phyloP scores from a whole-genome alignment of 441 rosid genomes.

The Corymbia citriodora region DNA sequence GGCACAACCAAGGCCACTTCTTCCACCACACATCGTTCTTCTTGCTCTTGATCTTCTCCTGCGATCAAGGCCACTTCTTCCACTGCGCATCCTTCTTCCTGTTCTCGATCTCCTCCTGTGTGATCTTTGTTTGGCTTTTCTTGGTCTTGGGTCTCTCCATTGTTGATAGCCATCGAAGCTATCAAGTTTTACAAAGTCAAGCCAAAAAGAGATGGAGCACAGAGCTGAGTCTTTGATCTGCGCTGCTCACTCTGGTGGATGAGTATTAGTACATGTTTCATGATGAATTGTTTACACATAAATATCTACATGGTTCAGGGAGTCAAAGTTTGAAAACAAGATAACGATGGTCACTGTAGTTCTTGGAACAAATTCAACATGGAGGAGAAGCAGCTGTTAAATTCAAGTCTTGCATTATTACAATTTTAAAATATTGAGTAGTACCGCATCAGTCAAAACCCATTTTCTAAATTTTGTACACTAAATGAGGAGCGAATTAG shows the following conservation, averaged over 20 bases:
- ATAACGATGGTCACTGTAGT: background rate
- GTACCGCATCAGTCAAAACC: background rate
- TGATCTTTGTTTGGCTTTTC: constrained; percentile 18
- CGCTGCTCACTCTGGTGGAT: background rate
- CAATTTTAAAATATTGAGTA: background rate
- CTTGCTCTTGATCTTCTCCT: background rate
- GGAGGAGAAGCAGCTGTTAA: background rate
- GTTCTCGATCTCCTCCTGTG: background rate
- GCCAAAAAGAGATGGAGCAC: background rate
- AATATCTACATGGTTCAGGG: background rate
- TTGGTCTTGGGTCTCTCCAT: constrained; percentile 18
- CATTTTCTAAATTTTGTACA: background rate
- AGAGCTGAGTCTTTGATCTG: background rate
- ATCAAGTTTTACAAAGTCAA: background rate
- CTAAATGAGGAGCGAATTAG: background rate
- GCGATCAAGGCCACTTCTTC: background rate
- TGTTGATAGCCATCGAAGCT: constrained; percentile 22
- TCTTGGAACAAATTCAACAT: background rate
- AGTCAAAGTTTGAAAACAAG: background rate
- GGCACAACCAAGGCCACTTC: constrained; percentile 93
- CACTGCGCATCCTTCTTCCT: background rate
- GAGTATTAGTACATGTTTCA: background rate
- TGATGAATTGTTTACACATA: background rate
- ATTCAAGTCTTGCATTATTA: background rate
- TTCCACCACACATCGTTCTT: constrained; percentile 60